A percentile compares a stretch with the other conserved stretches of the same genome.
These are phyloP conservation scores for Asterophora lycoperdoides DNA, from an alignment of 768 basidiomycete species.

Conservation along the genomic window DNA sequence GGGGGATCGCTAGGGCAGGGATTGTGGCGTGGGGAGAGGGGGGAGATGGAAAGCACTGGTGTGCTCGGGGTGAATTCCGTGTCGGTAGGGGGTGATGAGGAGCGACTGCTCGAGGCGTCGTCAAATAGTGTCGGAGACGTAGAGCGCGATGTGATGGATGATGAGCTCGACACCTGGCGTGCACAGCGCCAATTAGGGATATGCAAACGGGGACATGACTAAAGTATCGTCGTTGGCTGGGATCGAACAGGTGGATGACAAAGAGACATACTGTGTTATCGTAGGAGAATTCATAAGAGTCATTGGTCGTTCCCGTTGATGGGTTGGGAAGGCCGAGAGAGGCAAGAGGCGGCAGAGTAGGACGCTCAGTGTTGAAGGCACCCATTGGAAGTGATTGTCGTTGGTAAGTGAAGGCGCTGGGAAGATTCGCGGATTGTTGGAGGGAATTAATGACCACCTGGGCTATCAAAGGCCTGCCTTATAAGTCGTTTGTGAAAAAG, in stretches of 20 bases:
- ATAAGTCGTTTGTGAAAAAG: constrained; percentile 19
- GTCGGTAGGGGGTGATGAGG: not conserved
- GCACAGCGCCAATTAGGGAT: constrained; percentile 18
- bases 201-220: constrained; percentile 18
- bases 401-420: constrained; percentile 6
- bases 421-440: not conserved
- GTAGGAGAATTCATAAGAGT: constrained; percentile 16
- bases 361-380: constrained; percentile 30
- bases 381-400: constrained; percentile 15
- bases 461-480: constrained; percentile 36
- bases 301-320: constrained; percentile 4
- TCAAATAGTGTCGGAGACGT: constrained; percentile 28
- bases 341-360: constrained; percentile 51
- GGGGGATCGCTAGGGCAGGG: constrained; percentile 18
- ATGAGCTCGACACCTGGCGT: constrained; percentile 35
- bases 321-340: constrained; percentile 39
- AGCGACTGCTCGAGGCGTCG: constrained; percentile 11
- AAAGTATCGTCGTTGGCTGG: constrained; percentile 11
- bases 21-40: constrained; percentile 15
- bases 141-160: constrained; percentile 37
- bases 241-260: not conserved
- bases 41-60: constrained; percentile 32
- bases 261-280: constrained; percentile 15
- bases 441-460: constrained; percentile 30
- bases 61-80: constrained; percentile 22